Base-by-base conservation (phyloP, 1,284 basidiomycete genomes). In the Grifola frondosa region DNA sequence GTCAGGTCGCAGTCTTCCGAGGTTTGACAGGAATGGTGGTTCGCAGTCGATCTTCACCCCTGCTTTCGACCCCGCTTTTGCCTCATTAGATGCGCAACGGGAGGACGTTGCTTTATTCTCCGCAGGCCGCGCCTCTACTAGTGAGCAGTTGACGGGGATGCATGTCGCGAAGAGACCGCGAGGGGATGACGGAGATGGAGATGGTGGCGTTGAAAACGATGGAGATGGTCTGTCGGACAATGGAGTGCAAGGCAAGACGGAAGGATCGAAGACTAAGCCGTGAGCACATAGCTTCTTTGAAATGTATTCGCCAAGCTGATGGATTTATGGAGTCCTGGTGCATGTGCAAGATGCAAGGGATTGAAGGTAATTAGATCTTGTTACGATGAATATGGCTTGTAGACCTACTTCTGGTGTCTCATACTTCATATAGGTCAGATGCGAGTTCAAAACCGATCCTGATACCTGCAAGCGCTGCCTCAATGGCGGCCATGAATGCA, bases 391-490 rank as follows among this genome's bases (percentile, higher is more conserved):
- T 20, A 16, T 30, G 17, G 13, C n/a, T 4, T 25, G 22, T 30
- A 23, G 24, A 9, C 36, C 13, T 24, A 22, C 11, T 13, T 9
- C 25, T 23, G 1, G 16, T 20, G 15, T 19, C 31, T 41, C 29
- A 31, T 22, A 28, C 36, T 13, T 30, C 25, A 5, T 11, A 23
- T 48, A 76, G 74, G 85, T 88, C 46, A 78, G 74, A 53, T 88
- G 85, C 60, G 84, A 87, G 62, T 82, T 84, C 60, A 77, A 68
- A 58, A 75, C 73, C 9, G 81, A 84, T 34, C 75, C 70, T 11
- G 84, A 88, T 51, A 75, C 77, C 3, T 88, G 86, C 62, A 84
- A 77, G 55, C 78, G 86, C 10, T 88, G 84, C 56, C 62, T 75
- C 43, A 77, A 76, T 48, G 81, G 78, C 7, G 75, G 75, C 7